Conservation (phyloP, 306 rosid genomes). For the Crataegus laevigata region DNA sequence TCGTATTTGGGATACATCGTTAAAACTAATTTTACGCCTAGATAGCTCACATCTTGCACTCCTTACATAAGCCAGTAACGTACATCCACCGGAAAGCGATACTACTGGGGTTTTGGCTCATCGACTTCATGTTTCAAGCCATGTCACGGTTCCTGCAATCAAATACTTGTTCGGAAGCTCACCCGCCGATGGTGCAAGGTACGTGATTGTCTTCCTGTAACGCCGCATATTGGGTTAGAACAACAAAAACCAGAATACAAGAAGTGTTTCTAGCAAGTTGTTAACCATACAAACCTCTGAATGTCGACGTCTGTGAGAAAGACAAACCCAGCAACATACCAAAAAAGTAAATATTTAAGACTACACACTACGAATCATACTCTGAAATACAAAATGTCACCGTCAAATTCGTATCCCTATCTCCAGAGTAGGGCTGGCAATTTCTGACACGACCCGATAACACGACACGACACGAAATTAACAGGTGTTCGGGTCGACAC, state of each 20-base stretch:
- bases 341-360: neutral
- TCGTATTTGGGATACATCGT: too few relatives aligned
- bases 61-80: neutral
- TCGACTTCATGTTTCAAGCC: conserved; percentile 69
- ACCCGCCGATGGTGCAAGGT: conserved; percentile 81
- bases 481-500: too few relatives aligned
- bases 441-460: too few relatives aligned
- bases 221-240: conserved; percentile 15
- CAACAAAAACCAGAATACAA: conserved; percentile 8
- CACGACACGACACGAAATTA: too few relatives aligned
- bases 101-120: neutral
- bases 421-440: too few relatives aligned
- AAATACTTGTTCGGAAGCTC: conserved; percentile 87
- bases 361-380: neutral
- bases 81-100: neutral
- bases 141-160: conserved; percentile 68
- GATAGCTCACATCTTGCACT: neutral
- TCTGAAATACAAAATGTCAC: neutral
- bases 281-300: conserved; percentile 56
- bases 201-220: conserved; percentile 84
- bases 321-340: conserved; percentile 76
- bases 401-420: neutral
- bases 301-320: conserved; percentile 71
- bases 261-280: neutral
- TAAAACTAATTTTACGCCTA: neutral